These are phyloP conservation scores for Solanum etuberosum DNA, from an alignment of 257 asterid species.

Conservation along the genomic window DNA sequence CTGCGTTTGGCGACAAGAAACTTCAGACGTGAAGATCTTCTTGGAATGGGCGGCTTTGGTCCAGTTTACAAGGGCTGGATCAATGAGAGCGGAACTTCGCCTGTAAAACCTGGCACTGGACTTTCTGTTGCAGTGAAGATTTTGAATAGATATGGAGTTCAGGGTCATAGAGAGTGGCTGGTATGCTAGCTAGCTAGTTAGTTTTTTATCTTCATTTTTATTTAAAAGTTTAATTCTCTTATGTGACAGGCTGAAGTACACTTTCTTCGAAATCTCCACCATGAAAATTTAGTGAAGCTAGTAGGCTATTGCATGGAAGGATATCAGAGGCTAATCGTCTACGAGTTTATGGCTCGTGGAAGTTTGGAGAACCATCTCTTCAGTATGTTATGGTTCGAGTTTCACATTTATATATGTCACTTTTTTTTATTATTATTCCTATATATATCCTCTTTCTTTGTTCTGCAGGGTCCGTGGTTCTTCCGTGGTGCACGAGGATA, in stretches of 20 bases:
- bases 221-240: not conserved
- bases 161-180: slow-evolving; percentile 95
- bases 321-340: slow-evolving; percentile 71
- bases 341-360: slow-evolving; percentile 87
- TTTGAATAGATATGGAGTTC: slow-evolving; percentile 75
- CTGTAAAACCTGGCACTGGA: slow-evolving; percentile 73
- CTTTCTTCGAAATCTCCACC: slow-evolving; percentile 75
- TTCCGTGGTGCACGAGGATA: slow-evolving; percentile 71
- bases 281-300: slow-evolving; percentile 65
- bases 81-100: slow-evolving; percentile 46
- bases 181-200: slow-evolving; percentile 24
- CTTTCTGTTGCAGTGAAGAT: slow-evolving; percentile 79
- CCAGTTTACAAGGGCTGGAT: slow-evolving; percentile 90
- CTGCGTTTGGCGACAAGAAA: slow-evolving; percentile 59
- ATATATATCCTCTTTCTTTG: not conserved
- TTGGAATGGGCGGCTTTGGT: slow-evolving; percentile 93
- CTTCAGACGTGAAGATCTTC: slow-evolving; percentile 62
- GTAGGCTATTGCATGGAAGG: slow-evolving; percentile 85
- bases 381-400: slow-evolving; percentile 32
- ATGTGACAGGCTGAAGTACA: slow-evolving; percentile 65
- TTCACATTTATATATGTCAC: not conserved
- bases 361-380: slow-evolving; percentile 94
- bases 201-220: not conserved
- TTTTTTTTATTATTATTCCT: not conserved
- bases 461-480: slow-evolving; percentile 51